Evolutionary conservation across 2,329 filamentous ascomycete genomes (phyloP), one percentile per base, ranked within the genome.

Genomic region (Clonostachys solani): DNA sequence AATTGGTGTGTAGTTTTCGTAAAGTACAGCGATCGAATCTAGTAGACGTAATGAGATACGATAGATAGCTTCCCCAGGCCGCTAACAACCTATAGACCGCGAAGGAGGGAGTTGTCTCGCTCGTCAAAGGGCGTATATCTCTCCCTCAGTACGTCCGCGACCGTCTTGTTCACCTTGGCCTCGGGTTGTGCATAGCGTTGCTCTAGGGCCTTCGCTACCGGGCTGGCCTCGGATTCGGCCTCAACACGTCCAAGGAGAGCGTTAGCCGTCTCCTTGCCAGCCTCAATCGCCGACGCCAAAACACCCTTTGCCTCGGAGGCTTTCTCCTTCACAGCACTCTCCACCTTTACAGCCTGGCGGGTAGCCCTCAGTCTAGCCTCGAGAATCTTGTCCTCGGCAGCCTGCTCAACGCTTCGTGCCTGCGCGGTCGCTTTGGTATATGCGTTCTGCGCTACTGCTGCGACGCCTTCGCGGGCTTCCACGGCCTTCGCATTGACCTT

Each of bases 101-200:
- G 60, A 49, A 77, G 59, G 47, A 67, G 61, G 29, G 69, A 66
- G 49, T 72, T 70, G 50, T 77, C 70, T 55, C 68, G 66, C 58
- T 71, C 54, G 40, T 72, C 68, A 49, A 77, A 61, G 1, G 72
- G 73, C 54, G 60, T 70, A 56, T 84, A 84, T 55, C 80, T 67
- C 59, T 82, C 77, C 43, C 66, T 70, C 45, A 84, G 62, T 40
- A 72, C 68, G 58, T 82, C 74, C 51, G 78, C 70, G 17, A 77
- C 74, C 42, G 68, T 75, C 64, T 75, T 75, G 50, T 71, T 66
- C 52, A 71, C 58, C 46, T 59, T 59, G 13, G 60, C 58, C 7
- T 61, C 61, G 40, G 65, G 56, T 53, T 67, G 71, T 60, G 74
- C 66, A 53, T 74, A 83, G 44, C 80, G 68, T 63, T 81, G 67